Evolutionary conservation across 257 asterid genomes (phyloP).

Genomic region (Linaria vulgaris): DNA sequence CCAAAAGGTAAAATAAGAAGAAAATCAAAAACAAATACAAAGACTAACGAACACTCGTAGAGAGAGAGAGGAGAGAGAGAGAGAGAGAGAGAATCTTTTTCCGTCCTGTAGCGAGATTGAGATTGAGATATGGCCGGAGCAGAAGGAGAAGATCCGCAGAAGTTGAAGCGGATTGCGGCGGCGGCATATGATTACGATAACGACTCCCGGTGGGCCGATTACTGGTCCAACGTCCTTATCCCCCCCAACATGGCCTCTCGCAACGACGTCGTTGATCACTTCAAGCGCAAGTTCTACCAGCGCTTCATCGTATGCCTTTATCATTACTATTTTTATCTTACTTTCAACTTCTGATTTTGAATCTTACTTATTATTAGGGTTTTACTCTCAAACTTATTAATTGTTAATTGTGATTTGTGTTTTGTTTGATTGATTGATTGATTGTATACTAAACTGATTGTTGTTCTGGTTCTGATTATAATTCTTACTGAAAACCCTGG

Average conservation of each 20-base stretch:
- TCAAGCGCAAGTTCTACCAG: constrained; percentile 94
- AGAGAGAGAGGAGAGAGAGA: too few species aligned
- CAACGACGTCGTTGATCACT: constrained; percentile 75
- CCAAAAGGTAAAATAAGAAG: too few species aligned
- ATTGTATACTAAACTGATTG: too few species aligned
- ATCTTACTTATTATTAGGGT: not conserved
- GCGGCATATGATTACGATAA: constrained; percentile 81
- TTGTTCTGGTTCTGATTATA: too few species aligned
- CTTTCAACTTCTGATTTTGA: too few species aligned
- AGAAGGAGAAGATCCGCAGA: constrained; percentile 77
- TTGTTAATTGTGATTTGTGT: not conserved
- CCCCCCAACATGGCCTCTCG: constrained; percentile 90
- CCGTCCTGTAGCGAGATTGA: too few species aligned
- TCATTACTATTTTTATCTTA: not conserved
- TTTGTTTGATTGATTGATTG: not conserved
- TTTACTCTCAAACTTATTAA: too few species aligned
- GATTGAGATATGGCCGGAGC: constrained; percentile 72
- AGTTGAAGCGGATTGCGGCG: constrained; percentile 75
- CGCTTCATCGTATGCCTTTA: constrained; percentile 60
- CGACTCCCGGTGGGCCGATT: constrained; percentile 87
- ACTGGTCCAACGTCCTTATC: constrained; percentile 90
- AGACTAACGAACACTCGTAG: too few species aligned
- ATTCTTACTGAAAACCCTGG: too few species aligned
- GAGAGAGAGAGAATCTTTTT: too few species aligned
- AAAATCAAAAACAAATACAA: too few species aligned